Evolutionary conservation across 768 basidiomycete species (phyloP), one percentile per base, ranked within the genome.

Genomic region (Suillus hirtellus): DNA sequence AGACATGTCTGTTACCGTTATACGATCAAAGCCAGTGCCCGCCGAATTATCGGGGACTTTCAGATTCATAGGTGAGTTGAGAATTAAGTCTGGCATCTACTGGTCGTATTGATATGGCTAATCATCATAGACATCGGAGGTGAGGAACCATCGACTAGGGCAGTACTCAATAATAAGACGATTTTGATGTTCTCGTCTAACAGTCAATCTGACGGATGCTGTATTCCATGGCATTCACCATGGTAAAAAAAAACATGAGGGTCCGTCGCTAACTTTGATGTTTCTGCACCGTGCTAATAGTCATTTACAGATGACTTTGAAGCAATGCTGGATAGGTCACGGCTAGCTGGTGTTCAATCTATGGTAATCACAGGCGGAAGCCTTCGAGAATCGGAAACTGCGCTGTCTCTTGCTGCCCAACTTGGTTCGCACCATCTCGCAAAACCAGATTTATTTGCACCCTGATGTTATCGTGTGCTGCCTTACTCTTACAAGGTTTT

Each of bases 321-420:
- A 17, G 76, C 77, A 17, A 78, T 95, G 65, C 68, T 92, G 12
- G 73, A 76, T 19, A 81, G 92, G 60, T 82, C 88, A 0, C 75
- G 75, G 42, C 72, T 72, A 8, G 87, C 87, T 3, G 89, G 89
- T 0, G 85, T 93, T 17, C 81, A 81, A 65, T 83, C 82, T 21
- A 87, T 91, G 80, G 84, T 94, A 69, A 83, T 95, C 54, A 93
- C 92, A 1, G 92, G 92, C 0, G 87, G 87, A 2, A 89, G 86
- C 59, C 75, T 93, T 38, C 71, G 74, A 6, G 91, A 93, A 68
- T 89, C 88, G 10, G 75, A 75, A 62, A 73, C 82, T 8, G 89
- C 90, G 0, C 64, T 93, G 52, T 70, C 75, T 38, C 76, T 94
- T n/a, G 89, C 92, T 3, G 77, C 79, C 60, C 70, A 85, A 68